phyloP scores from a whole-genome alignment of 768 basidiomycete species.

The Heimioporus sp. region DNA sequence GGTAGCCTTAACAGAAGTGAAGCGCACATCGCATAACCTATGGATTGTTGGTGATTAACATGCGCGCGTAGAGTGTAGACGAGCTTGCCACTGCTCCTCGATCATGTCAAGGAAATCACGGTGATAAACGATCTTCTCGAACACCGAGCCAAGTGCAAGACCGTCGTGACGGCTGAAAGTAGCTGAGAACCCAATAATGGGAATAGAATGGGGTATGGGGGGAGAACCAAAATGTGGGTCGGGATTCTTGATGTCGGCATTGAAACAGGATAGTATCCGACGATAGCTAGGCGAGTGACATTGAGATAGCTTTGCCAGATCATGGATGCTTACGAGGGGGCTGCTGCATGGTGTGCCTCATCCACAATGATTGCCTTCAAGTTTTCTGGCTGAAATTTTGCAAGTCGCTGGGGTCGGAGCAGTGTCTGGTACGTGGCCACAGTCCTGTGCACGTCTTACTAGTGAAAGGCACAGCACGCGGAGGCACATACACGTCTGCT shows the following conservation, averaged over 20 bases:
- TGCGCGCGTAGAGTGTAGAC: not conserved
- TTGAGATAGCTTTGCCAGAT: not conserved
- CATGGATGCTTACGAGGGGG: constrained; percentile 69
- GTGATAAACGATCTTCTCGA: constrained; percentile 91
- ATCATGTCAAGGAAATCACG: constrained; percentile 91
- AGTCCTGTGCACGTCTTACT: constrained; percentile 46
- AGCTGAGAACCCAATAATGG: constrained; percentile 92
- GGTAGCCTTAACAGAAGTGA: constrained; percentile 77
- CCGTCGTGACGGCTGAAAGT: constrained; percentile 94
- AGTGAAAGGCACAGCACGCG: not conserved
- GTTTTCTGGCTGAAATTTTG: constrained; percentile 67
- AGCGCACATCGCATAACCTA: constrained; percentile 84
- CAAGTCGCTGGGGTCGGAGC: constrained; percentile 56
- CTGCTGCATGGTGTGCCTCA: constrained; percentile 95
- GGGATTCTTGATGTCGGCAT: constrained; percentile 58
- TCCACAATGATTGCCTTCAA: constrained; percentile 84
- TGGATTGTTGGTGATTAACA: not conserved
- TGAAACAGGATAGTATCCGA: constrained; percentile 80
- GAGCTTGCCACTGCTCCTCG: constrained; percentile 74
- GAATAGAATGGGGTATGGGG: constrained; percentile 49
- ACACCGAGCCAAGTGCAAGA: constrained; percentile 83
- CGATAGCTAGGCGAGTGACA: constrained; percentile 56
- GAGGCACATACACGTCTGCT: constrained; percentile 73
- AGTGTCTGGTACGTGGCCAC: constrained; percentile 90
- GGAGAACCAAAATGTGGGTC: constrained; percentile 41